A percentile compares a stretch with the other conserved stretches of the same genome.
Conservation (phyloP, 345 rosid genomes). For the Brassica cretica region DNA sequence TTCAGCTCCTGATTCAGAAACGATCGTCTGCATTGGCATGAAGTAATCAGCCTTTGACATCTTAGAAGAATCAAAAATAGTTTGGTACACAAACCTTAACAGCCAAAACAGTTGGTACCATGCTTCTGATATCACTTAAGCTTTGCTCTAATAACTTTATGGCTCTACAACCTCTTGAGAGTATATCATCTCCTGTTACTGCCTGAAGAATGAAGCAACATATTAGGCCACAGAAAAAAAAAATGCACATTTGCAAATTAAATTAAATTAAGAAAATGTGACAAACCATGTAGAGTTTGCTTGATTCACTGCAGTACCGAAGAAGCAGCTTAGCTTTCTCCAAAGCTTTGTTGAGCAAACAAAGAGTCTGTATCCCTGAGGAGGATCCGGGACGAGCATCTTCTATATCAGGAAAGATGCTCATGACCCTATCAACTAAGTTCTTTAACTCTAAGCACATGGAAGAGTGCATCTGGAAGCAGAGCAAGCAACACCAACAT, state of each 20-base stretch:
- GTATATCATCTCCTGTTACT: conserved; percentile 53
- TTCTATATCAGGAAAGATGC: neutral
- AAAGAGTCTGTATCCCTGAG: neutral
- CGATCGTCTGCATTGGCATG: neutral
- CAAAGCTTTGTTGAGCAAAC: neutral
- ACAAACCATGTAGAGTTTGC: neutral
- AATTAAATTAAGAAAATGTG: too few relatives aligned
- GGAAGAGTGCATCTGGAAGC: neutral
- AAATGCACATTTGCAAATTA: neutral
- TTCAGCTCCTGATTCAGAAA: neutral
- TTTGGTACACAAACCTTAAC: conserved; percentile 57
- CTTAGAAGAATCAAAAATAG: neutral
- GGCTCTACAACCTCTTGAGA: conserved; percentile 50
- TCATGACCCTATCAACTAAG: neutral
- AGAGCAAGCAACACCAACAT: neutral
- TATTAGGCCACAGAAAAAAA: neutral
- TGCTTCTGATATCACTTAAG: conserved; percentile 55
- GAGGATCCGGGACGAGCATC: neutral
- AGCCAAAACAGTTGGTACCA: conserved; percentile 71
- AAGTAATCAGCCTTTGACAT: neutral
- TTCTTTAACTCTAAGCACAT: neutral
- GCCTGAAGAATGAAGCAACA: conserved; percentile 55
- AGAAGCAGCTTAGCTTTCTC: neutral
- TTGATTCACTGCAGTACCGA: neutral
- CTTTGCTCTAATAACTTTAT: conserved; percentile 56